phyloP scores from a whole-genome alignment of 2,329 filamentous ascomycete species.

The Clonostachys sp. region DNA sequence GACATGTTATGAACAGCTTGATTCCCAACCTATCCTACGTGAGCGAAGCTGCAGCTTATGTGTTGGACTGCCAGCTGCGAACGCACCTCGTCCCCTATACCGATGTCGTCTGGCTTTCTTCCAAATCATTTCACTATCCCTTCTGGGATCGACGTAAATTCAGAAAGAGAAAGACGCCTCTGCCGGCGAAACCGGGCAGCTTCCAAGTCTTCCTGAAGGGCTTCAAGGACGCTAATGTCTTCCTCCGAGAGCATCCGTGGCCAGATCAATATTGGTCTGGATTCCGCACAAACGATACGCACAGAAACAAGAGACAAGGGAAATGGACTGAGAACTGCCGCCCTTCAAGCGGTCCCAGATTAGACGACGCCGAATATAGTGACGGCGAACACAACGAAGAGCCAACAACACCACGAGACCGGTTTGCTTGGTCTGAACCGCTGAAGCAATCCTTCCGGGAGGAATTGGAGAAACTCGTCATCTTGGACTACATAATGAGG shows the following conservation, averaged over 20 bases:
- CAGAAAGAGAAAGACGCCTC: conserved; percentile 78
- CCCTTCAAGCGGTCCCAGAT: conserved; percentile 39
- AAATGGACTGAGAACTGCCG: conserved; percentile 79
- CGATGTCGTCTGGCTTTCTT: conserved; percentile 88
- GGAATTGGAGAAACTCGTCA: conserved; percentile 93
- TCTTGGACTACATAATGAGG: conserved; percentile 97
- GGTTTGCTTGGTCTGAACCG: conserved; percentile 81
- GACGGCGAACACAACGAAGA: conserved; percentile 50
- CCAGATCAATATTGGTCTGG: conserved; percentile 78
- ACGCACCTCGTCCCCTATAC: conserved; percentile 96
- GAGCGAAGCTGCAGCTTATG: conserved; percentile 94
- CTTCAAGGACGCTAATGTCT: conserved; percentile 95
- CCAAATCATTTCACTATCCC: conserved; percentile 96
- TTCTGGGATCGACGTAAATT: conserved; percentile 92
- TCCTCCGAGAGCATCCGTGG: conserved; percentile 93
- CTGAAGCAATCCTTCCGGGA: conserved; percentile 91
- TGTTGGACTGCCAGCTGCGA: conserved; percentile 82
- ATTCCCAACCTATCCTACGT: conserved; percentile 98
- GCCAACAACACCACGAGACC: conserved; percentile 43
- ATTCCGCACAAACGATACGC: conserved; percentile 63
- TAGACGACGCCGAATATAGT: conserved; percentile 60
- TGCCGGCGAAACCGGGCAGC: conserved; percentile 88
- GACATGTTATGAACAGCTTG: conserved; percentile 42
- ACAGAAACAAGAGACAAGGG: conserved; percentile 62
- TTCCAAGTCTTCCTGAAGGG: conserved; percentile 98